Base-by-base conservation (phyloP, 164 flowering plant genomes). In the Dillenia suffruticosa region DNA sequence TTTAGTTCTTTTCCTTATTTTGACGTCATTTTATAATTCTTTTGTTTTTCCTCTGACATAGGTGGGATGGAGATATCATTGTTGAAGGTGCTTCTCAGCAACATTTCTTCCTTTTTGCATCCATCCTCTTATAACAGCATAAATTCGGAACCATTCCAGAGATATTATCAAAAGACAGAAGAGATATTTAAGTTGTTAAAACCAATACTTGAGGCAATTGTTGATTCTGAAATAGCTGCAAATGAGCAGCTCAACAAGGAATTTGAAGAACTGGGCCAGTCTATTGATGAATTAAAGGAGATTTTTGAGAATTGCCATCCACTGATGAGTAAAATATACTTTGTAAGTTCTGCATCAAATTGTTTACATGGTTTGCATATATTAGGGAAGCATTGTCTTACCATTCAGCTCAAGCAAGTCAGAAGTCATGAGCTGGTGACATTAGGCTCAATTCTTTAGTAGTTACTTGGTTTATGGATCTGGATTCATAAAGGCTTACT, bases 21-120 rank as follows among this genome's bases (percentile, higher is more conserved):
- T 32, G 40, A 32, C 40, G 0, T 32, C 40, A 32, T 32, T 32
- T 32, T 32, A 32, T 32, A 32, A 32, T 32, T 32, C 40, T 32
- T 32, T 32, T 48, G 12, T 47, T 15, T 49, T 62, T 45, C 22
- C 40, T 17, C 59, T 69, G 68, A 58, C 46, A 53, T 80, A 85
- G 92, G 88, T 68, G 59, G 51, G 58, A 93, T 93, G 97, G 94
- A 87, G 90, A 84, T 84, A 75, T 80, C 90, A 65, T 17, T 78
- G 66, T 63, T 88, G 47, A 83, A 85, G 70, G 82, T 71, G 46
- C 83, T 93, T 65, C 82, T 90, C n/a, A 70, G 70, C 51, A 81
- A 69, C 49, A 80, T 85, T 58, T 75, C 87, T 32, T 74, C 72
- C 12, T 84, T 84, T 59, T 63, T 70, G 53, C 74, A 68, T 65